These are phyloP conservation scores for Clathrospora elynae DNA, from an alignment of 2,329 filamentous ascomycete genomes.

Conservation along the genomic window DNA sequence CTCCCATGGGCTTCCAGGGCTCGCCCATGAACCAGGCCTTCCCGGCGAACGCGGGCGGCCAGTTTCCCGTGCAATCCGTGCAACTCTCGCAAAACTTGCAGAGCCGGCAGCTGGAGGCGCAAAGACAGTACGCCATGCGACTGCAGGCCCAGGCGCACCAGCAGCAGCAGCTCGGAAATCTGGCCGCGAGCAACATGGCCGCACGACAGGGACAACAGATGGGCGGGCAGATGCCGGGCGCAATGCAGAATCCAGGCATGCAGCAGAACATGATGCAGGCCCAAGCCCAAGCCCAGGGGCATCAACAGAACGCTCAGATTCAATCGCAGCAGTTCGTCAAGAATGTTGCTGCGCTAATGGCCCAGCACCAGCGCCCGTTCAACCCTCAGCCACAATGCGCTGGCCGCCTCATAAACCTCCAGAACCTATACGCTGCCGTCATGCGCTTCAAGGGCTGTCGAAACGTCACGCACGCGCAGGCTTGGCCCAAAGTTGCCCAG, in stretches of 20 bases:
- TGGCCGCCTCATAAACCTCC: slow-evolving; percentile 74
- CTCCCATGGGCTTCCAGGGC: slow-evolving; percentile 45
- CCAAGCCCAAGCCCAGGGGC: slow-evolving; percentile 19
- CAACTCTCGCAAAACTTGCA: slow-evolving; percentile 58
- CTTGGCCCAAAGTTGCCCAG: slow-evolving; percentile 74
- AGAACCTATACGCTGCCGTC: slow-evolving; percentile 78
- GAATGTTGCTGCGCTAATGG: slow-evolving; percentile 78
- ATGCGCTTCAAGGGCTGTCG: slow-evolving; percentile 79
- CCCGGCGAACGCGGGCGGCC: slow-evolving; percentile 50
- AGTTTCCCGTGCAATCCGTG: slow-evolving; percentile 53
- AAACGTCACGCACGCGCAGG: slow-evolving; percentile 69
- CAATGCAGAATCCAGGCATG: slow-evolving; percentile 40
- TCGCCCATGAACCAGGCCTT: slow-evolving; percentile 47
- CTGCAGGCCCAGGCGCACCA: slow-evolving; percentile 67
- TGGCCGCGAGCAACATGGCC: slow-evolving; percentile 48
- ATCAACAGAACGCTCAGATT: slow-evolving; percentile 15
- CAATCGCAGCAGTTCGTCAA: slow-evolving; percentile 61
- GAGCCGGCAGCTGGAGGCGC: slow-evolving; percentile 63
- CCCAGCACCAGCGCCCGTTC: slow-evolving; percentile 71
- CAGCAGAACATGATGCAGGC: slow-evolving; percentile 38
- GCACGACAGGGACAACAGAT: slow-evolving; percentile 46
- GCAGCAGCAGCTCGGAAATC: slow-evolving; percentile 59
- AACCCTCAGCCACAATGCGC: slow-evolving; percentile 75
- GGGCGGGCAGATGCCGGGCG: slow-evolving; percentile 46
- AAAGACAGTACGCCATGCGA: slow-evolving; percentile 84